Conservation (phyloP, 768 basidiomycete species). For the Phaeotremella fagi region DNA sequence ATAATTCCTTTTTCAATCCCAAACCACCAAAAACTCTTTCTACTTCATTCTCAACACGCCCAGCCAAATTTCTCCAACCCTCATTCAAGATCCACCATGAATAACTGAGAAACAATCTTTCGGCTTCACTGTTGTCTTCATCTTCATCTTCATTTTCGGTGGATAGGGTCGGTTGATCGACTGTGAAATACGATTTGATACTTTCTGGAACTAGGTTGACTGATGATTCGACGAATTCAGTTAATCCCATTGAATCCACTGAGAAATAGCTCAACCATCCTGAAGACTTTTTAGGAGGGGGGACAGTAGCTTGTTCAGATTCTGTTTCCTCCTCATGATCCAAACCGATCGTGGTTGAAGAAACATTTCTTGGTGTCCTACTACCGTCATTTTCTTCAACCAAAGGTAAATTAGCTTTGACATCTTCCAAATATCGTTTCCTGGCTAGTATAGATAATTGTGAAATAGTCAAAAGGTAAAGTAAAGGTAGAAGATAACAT, state of each 20-base stretch:
- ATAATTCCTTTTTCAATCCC: conserved; percentile 74
- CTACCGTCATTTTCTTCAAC: not conserved
- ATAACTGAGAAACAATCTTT: conserved; percentile 74
- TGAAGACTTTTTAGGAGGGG: not conserved
- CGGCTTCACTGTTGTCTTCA: conserved; percentile 55
- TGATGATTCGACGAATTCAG: conserved; percentile 18
- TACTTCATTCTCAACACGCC: conserved; percentile 66
- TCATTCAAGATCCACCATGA: conserved; percentile 92
- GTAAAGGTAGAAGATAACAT: conserved; percentile 76
- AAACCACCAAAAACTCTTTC: conserved; percentile 79
- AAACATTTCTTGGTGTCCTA: not conserved
- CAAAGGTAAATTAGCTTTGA: conserved; percentile 59
- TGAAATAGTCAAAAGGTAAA: conserved; percentile 77
- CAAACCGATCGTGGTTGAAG: not conserved
- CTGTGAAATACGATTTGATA: conserved; percentile 13
- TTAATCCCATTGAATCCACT: conserved; percentile 21
- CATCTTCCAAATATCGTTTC: conserved; percentile 58
- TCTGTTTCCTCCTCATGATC: not conserved
- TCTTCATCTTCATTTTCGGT: too few species aligned
- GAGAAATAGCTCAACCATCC: conserved; percentile 21
- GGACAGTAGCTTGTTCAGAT: not conserved
- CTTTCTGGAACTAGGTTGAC: conserved; percentile 12
- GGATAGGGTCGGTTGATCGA: conserved; percentile 20
- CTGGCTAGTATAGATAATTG: conserved; percentile 83
- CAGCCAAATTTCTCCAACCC: conserved; percentile 80